phyloP scores from a whole-genome alignment of 805 yeast genomes.

The Ogataea zsoltii region DNA sequence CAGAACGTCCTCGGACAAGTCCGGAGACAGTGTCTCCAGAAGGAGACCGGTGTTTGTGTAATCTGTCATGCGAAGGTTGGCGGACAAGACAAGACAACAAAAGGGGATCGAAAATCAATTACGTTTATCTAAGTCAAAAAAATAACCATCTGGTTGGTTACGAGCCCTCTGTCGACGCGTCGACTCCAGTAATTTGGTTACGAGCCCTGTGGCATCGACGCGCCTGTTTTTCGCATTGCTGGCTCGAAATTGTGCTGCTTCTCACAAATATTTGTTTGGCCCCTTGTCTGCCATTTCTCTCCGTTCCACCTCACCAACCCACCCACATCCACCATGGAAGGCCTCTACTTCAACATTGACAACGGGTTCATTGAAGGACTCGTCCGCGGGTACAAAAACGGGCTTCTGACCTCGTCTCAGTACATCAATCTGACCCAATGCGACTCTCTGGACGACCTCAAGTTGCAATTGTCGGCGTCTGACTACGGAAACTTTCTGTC shows the following conservation, averaged over 20 bases:
- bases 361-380: slow-evolving; percentile 91
- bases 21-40: slow-evolving; percentile 36
- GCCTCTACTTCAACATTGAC: slow-evolving; percentile 86
- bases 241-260: not conserved
- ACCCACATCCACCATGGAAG: slow-evolving; percentile 66
- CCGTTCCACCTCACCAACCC: not conserved
- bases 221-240: not conserved
- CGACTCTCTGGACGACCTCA: slow-evolving; percentile 90
- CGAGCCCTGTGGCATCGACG: not conserved
- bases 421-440: slow-evolving; percentile 94
- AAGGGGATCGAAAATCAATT: too few species aligned
- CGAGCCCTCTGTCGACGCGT: not conserved
- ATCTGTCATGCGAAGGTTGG: slow-evolving; percentile 8
- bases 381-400: slow-evolving; percentile 91
- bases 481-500: slow-evolving; percentile 92
- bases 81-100: not conserved
- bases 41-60: slow-evolving; percentile 30
- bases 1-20: slow-evolving; percentile 27
- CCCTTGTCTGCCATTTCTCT: not conserved
- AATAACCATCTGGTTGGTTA: too few species aligned
- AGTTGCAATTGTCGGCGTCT: slow-evolving; percentile 90
- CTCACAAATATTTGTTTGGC: not conserved
- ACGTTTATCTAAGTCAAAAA: too few species aligned
- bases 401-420: slow-evolving; percentile 73
- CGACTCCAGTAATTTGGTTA: not conserved